These are phyloP conservation scores for Candida yuanshanica DNA, from an alignment of 805 yeast species.

Conservation along the genomic window DNA sequence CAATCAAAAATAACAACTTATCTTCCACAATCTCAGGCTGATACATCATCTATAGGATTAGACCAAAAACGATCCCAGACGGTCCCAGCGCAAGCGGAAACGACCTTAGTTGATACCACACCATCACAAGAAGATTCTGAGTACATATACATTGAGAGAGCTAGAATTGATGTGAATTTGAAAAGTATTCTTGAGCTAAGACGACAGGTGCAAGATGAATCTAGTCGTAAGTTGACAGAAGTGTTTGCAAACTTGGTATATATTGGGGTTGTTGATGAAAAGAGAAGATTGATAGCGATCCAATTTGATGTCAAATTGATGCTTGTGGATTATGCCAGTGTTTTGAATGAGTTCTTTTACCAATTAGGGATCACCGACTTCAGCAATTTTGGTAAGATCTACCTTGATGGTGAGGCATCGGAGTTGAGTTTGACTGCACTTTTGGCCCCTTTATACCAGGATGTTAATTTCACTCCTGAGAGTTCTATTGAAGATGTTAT, in stretches of 20 bases:
- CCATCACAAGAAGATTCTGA: neutral
- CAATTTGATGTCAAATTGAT: conserved; percentile 77
- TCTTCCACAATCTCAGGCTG: conserved; percentile 11
- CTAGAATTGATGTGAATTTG: conserved; percentile 40
- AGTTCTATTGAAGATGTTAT: conserved; percentile 24
- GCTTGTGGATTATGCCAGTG: conserved; percentile 73
- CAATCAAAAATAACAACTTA: conserved; percentile 50
- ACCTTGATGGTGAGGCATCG: conserved; percentile 27
- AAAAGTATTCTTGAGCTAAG: conserved; percentile 56
- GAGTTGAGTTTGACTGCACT: conserved; percentile 11
- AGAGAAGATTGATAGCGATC: conserved; percentile 67
- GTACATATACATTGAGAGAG: conserved; percentile 13
- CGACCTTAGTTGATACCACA: conserved; percentile 1
- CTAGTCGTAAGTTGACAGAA: conserved; percentile 54
- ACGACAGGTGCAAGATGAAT: conserved; percentile 38
- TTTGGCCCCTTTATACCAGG: conserved; percentile 8
- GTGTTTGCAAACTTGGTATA: conserved; percentile 64
- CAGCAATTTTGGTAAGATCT: conserved; percentile 68
- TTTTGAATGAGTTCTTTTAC: conserved; percentile 67
- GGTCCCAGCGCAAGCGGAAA: conserved; percentile 1
- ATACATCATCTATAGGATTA: neutral
- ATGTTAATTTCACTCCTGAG: conserved; percentile 12
- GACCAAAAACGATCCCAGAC: neutral
- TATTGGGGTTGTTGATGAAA: conserved; percentile 78
- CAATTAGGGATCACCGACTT: conserved; percentile 76